phyloP scores from a whole-genome alignment of 1,284 basidiomycete species.

The Cystobasidium sp. region DNA sequence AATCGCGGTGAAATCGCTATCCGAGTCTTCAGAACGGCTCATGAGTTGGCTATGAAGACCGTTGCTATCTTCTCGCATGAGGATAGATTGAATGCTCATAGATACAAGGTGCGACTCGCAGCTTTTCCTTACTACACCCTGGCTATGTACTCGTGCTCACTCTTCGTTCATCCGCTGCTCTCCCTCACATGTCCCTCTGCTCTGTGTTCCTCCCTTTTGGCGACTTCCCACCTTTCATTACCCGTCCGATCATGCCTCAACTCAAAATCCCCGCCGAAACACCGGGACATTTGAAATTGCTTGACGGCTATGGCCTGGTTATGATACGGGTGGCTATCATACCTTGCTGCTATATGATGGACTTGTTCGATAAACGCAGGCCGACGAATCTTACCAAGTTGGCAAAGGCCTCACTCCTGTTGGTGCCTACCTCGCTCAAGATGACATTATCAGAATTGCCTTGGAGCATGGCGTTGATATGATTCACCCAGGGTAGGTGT shows the following conservation, averaged over 20 bases:
- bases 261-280: too few relatives aligned
- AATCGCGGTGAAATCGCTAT: slow-evolving; percentile 99
- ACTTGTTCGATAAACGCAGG: slow-evolving; percentile 61
- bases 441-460: slow-evolving; percentile 92
- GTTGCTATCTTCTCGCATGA: slow-evolving; percentile 98
- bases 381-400: slow-evolving; percentile 98
- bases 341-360: neutral
- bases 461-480: slow-evolving; percentile 86
- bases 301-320: neutral
- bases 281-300: neutral
- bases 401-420: slow-evolving; percentile 95
- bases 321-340: neutral
- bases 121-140: too few relatives aligned
- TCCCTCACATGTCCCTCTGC: too few relatives aligned
- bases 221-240: too few relatives aligned
- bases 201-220: too few relatives aligned
- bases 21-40: slow-evolving; percentile 96
- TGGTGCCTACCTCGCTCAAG: slow-evolving; percentile 93
- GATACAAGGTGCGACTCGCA: slow-evolving; percentile 76
- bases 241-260: too few relatives aligned
- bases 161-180: too few relatives aligned
- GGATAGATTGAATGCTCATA: slow-evolving; percentile 94
- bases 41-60: slow-evolving; percentile 98
- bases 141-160: too few relatives aligned
- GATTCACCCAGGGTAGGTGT: slow-evolving; percentile 93